Percentiles rank a stretch among this genome's conserved stretches.
These are phyloP conservation scores for Gentiana straminea DNA, from an alignment of 257 asterid genomes.

Conservation along the genomic window DNA sequence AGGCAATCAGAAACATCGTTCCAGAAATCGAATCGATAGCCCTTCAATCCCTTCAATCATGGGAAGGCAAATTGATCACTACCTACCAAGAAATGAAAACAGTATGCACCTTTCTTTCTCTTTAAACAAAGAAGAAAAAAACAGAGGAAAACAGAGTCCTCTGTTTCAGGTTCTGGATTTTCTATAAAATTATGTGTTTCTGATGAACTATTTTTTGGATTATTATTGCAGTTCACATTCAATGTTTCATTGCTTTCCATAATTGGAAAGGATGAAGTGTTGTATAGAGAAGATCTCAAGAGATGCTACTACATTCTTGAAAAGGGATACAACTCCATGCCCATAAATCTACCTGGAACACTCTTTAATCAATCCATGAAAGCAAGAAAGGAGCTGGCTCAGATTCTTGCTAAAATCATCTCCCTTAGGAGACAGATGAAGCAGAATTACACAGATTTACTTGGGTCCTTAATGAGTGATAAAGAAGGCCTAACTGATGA, in stretches of 20 bases:
- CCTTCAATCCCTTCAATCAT: constrained; percentile 11
- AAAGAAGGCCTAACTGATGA: constrained; percentile 49
- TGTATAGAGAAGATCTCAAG: constrained; percentile 64
- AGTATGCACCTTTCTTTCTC: constrained; percentile 12
- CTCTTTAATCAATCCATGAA: constrained; percentile 69
- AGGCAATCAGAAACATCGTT: constrained; percentile 21
- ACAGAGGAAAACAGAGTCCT: constrained; percentile 13
- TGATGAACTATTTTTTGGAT: too few species aligned
- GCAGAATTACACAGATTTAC: constrained; percentile 33
- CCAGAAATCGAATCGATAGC: constrained; percentile 17
- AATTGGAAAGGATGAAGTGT: constrained; percentile 52
- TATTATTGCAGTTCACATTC: constrained; percentile 41
- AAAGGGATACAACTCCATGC: constrained; percentile 71
- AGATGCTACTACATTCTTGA: constrained; percentile 60
- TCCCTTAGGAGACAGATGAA: constrained; percentile 28
- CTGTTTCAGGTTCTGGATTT: constrained; percentile 5
- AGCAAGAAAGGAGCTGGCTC: constrained; percentile 50
- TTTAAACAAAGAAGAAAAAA: too few species aligned
- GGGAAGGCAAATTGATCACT: constrained; percentile 24
- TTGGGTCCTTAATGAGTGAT: constrained; percentile 60
- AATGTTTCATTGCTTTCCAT: constrained; percentile 69
- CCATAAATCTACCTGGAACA: constrained; percentile 58
- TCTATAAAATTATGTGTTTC: not conserved
- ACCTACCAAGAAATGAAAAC: constrained; percentile 37
- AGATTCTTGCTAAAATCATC: constrained; percentile 42